Conservation (phyloP, 169 alveolate species). For the Plasmodium gallinaceum region DNA sequence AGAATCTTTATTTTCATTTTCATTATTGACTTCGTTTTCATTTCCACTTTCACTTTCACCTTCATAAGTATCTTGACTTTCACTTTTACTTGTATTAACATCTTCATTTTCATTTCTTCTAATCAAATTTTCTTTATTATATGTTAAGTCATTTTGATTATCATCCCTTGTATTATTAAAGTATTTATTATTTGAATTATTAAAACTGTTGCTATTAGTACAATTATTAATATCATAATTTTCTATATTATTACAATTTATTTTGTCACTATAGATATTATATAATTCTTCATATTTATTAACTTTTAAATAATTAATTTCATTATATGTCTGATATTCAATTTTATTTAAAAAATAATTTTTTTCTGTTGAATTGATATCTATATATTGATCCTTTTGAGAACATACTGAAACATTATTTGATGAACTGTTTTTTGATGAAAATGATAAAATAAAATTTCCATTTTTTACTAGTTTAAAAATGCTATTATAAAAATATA, state of each 20-base stretch:
- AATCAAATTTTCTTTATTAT: background rate
- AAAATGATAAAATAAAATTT: slow-evolving; percentile 12
- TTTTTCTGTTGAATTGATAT: background rate
- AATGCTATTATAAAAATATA: slow-evolving; percentile 44
- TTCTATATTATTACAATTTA: background rate
- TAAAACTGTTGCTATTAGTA: slow-evolving; percentile 20
- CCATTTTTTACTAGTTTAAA: slow-evolving; percentile 56
- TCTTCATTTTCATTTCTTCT: background rate
- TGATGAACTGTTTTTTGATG: background rate
- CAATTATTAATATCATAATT: slow-evolving; percentile 17
- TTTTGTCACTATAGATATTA: background rate
- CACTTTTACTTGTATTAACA: background rate
- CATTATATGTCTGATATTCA: background rate
- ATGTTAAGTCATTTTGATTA: background rate
- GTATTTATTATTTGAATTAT: slow-evolving; percentile 33
- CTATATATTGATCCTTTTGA: background rate
- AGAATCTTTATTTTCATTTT: background rate
- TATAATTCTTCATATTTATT: slow-evolving; percentile 16
- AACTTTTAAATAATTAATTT: slow-evolving; percentile 4
- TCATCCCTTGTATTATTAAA: slow-evolving; percentile 14
- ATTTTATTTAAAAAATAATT: background rate
- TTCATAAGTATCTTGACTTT: background rate
- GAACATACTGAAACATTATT: background rate
- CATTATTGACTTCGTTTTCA: background rate
- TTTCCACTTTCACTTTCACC: background rate